Evolutionary conservation across 306 rosid species (phyloP), one percentile per base, ranked within the genome.

Genomic region (Cucumis cinereus): DNA sequence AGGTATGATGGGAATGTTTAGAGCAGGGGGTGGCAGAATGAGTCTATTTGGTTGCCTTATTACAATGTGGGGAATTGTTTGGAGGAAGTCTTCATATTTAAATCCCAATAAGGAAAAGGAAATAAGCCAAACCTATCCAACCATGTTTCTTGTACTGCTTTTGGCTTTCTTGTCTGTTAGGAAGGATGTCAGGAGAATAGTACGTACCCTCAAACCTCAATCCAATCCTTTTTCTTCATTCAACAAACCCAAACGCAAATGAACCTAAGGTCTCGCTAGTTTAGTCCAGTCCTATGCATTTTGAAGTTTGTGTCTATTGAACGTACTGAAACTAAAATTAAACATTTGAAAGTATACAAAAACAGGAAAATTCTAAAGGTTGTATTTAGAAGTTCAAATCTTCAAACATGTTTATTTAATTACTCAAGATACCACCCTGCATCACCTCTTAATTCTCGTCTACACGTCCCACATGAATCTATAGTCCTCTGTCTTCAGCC

Each of bases 101-200:
- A 7, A 52, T 80, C 50, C 43, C 19, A 67, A 73, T 50, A 80
- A 76, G 76, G 79, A 60, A 76, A 12, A 47, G 47, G 52, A 45
- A 45, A 45, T 45, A 4, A 17, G 55, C 55, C 55, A 17, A 15
- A 59, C 90, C 19, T 66, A 85, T 82, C 94, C 97, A 33, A 81
- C 89, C 61, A 87, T 93, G 88, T 78, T 79, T 28, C 4, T 88
- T 75, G 91, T 89, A 19, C 38, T 90, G 43, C 58, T 77, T 84
- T 81, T 87, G 43, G 87, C 97, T 78, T 91, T 93, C 83, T 82
- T 90, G 78, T 90, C 91, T 13, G 76, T 91, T 19, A 84, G 86
- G 83, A 93, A 67, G 81, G 98, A 93, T 89, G 90, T 93, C 2
- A 84, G 96, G 60, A 86, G 77, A 85, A 81, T 93, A 54, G 59